Percentiles rank a stretch among this genome's conserved stretches.
Evolutionary conservation across 1,139 yeast genomes (phyloP).

Genomic region (Wickerhamomyces sp.): DNA sequence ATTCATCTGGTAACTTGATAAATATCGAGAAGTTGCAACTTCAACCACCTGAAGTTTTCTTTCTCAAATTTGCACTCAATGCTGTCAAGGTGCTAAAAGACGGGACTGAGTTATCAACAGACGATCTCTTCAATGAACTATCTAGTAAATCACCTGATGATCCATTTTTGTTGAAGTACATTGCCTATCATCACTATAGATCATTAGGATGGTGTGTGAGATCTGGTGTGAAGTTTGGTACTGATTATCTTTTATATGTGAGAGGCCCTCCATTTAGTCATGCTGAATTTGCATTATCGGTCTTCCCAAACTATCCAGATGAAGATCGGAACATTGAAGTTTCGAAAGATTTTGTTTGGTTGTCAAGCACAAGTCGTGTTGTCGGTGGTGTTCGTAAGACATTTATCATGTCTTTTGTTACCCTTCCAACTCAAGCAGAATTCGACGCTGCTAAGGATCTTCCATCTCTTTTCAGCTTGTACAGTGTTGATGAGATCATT

Average conservation of each 20-base stretch:
- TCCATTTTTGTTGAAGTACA: slow-evolving; percentile 51
- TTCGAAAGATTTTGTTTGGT: slow-evolving; percentile 53
- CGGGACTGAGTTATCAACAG: slow-evolving; percentile 12
- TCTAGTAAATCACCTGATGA: slow-evolving; percentile 28
- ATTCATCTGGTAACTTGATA: slow-evolving; percentile 33
- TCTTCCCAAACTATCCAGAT: slow-evolving; percentile 38
- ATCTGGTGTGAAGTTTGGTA: slow-evolving; percentile 88
- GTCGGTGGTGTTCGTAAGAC: slow-evolving; percentile 85
- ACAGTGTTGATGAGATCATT: slow-evolving; percentile 57
- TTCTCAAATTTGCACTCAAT: slow-evolving; percentile 48
- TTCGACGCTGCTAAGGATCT: slow-evolving; percentile 30
- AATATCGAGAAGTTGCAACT: slow-evolving; percentile 68
- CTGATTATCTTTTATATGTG: slow-evolving; percentile 73
- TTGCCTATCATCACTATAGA: slow-evolving; percentile 81
- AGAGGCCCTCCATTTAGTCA: slow-evolving; percentile 95
- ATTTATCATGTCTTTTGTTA: slow-evolving; percentile 64
- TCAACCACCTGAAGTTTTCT: slow-evolving; percentile 73
- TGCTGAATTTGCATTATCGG: slow-evolving; percentile 74
- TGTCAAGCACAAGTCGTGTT: slow-evolving; percentile 70
- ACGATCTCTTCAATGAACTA: slow-evolving; percentile 32
- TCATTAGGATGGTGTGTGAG: slow-evolving; percentile 94
- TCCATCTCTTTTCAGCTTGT: slow-evolving; percentile 34
- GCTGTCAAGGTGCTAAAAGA: slow-evolving; percentile 8
- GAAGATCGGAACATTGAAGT: slow-evolving; percentile 22
- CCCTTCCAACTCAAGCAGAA: slow-evolving; percentile 38